Base-by-base conservation (phyloP, 371 early-diverging fungal species). In the Choanephora cucurbitarum region DNA sequence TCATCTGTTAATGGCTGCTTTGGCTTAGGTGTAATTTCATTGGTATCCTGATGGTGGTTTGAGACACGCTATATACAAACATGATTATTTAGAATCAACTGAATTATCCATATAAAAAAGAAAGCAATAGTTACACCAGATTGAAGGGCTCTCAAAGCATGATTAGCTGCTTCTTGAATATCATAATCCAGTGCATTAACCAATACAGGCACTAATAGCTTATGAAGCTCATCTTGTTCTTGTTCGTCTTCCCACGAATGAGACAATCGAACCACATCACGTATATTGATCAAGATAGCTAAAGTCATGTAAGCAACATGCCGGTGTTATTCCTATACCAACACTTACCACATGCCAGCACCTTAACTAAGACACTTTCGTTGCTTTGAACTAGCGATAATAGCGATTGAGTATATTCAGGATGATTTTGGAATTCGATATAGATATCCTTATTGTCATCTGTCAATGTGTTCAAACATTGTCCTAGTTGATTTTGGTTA, bases 401-500 rank as follows among this genome's bases (percentile, higher is more conserved):
- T 28, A 90, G 69, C 33, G 72, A 70, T 28, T 73, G 70, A 14
- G 77, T 64, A 33, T 83, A 85, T 44, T 82, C 80, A 8, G 83
- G 75, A 53, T 86, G 83, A 28, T 76, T 74, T 39, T 82, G 72
- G 64, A 90, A 84, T 24, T 83, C 77, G 28, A 78, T 77, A 34
- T 80, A 73, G 45, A 85, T 70, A 13, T 84, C 82, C 10, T 72
- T 68, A 65, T 93, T 92, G n/a, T 89, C 87, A 33, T 94, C 94
- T 0, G 92, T 88, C 42, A 95, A 64, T 0, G 91, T 91, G 62
- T 88, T 88, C 42, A 95, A 81, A 44, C 89, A 89, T 75, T 93
- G 94, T 10, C 86, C 88, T 84, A 46, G 17, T 21, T 31, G 19
- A 21, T 33, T 1, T 24, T 28, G 28, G 7, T 28, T 28, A 28